phyloP scores from a whole-genome alignment of 352 stramenopile genomes.

The Phytophthora macrochlamydospora region DNA sequence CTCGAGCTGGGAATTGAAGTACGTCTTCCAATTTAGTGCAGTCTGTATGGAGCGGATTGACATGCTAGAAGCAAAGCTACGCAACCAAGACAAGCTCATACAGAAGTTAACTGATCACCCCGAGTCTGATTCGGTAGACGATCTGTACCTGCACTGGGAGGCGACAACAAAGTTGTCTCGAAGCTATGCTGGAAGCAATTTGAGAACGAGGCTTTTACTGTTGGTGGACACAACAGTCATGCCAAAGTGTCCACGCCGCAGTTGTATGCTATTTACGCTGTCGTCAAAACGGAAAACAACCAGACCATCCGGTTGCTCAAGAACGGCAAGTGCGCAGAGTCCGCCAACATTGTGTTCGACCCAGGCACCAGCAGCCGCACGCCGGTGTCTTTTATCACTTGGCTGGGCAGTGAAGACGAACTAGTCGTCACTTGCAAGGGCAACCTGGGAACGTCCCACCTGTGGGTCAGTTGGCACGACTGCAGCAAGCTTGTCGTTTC shows the following conservation, averaged over 20 bases:
- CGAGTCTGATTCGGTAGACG: neutral
- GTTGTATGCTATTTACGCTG: neutral
- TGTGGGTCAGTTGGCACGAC: neutral
- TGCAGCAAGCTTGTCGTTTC: neutral
- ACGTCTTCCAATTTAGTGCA: neutral
- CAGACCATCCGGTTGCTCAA: neutral
- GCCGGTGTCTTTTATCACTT: neutral
- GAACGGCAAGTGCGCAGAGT: neutral
- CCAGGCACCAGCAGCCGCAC: neutral
- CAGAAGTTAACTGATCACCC: neutral
- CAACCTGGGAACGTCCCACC: neutral
- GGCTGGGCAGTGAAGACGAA: neutral
- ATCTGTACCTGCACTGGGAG: neutral
- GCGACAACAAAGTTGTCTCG: neutral
- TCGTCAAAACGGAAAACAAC: neutral
- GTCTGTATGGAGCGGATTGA: constrained; percentile 9
- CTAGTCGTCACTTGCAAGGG: neutral
- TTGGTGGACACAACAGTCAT: neutral
- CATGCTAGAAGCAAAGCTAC: constrained; percentile 21
- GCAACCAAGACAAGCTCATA: neutral
- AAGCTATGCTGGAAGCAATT: neutral
- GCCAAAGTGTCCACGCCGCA: neutral
- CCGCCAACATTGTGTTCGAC: neutral
- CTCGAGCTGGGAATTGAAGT: neutral
- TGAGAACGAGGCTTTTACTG: neutral